These are phyloP conservation scores for Penicillium antarcticum DNA, from an alignment of 495 filamentous ascomycete genomes.

Conservation along the genomic window DNA sequence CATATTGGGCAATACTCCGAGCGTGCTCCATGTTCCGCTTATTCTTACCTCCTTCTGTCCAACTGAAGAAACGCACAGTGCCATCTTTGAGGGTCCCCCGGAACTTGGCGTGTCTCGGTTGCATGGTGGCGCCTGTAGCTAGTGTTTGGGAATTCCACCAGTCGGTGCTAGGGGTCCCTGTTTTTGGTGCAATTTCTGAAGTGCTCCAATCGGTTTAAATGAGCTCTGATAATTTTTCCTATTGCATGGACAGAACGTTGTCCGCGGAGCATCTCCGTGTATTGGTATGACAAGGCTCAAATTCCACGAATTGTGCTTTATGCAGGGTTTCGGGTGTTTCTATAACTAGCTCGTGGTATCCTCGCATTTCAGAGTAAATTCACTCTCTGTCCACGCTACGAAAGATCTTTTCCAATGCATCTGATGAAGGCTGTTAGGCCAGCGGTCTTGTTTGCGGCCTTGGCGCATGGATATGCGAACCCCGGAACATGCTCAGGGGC, in stretches of 20 bases:
- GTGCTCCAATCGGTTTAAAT: background rate
- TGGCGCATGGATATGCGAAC: slow-evolving; percentile 46
- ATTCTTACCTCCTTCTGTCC: background rate
- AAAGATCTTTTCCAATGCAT: slow-evolving; percentile 1
- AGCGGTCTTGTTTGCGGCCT: slow-evolving; percentile 13
- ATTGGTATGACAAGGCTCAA: background rate
- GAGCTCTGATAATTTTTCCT: background rate
- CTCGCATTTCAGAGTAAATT: background rate
- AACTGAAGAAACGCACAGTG: slow-evolving; percentile 7
- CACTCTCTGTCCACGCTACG: background rate
- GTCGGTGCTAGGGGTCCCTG: slow-evolving; percentile 4
- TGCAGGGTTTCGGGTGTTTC: background rate
- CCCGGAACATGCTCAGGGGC: slow-evolving; percentile 56
- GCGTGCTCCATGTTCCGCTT: too few species aligned
- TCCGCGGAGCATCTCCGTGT: background rate
- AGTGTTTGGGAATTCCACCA: slow-evolving; percentile 12
- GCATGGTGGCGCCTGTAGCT: background rate
- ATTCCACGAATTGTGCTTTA: slow-evolving; percentile 7
- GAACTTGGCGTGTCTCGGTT: background rate
- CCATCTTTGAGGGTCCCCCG: background rate
- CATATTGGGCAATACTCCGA: too few species aligned
- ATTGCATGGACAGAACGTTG: background rate
- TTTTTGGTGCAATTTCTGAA: background rate
- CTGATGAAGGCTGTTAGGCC: background rate
- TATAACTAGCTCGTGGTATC: background rate